Base-by-base conservation (phyloP, 2,329 filamentous ascomycete species). In the Epichloe uncinata region DNA sequence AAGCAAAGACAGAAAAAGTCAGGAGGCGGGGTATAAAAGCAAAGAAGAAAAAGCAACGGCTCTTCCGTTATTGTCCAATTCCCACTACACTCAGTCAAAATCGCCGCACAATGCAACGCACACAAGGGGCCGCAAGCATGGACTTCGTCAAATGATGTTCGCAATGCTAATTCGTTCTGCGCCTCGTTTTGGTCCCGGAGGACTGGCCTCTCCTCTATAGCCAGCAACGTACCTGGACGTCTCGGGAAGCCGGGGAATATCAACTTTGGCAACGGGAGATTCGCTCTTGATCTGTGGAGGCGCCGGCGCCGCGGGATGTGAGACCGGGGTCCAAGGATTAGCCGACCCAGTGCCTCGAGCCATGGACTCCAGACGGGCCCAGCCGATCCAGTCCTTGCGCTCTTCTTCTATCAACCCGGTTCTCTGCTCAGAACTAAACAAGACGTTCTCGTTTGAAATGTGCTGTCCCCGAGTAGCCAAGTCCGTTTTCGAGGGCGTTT, bases 371-470 rank as follows among this genome's bases (percentile, higher is more conserved):
- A 95, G 71, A 53, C 78, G 77, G 20, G 80, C 78, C 90, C 90
- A 96, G 2, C 86, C 87, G 47, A 82, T 81, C 87, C 87, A 94
- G 44, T 85, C 82, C 48, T 74, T 71, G 42, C 72, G 69, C 55
- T 82, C 79, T 11, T 77, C 74, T 22, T 74, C 73, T 0, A 72
- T 75, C 12, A 83, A 65, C 0, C 75, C 72, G 13, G 73, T 74
- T 52, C 73, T 66, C 49, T 65, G 69, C 52, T 73, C 76, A n/a
- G 60, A 61, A 54, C 66, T 76, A 57, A 66, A 71, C 16, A 72
- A 59, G 7, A 63, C 65, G 45, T 63, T 70, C 26, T 67, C 67
- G 49, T 54, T 42, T 49, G 62, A 55, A 55, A 57, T 50, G 22
- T 56, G 34, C 2, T 57, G 50, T 36, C 44, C 45, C 43, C 56